These are phyloP conservation scores for Picochlorum sp. DNA, from an alignment of 139 green algal species.

Conservation along the genomic window DNA sequence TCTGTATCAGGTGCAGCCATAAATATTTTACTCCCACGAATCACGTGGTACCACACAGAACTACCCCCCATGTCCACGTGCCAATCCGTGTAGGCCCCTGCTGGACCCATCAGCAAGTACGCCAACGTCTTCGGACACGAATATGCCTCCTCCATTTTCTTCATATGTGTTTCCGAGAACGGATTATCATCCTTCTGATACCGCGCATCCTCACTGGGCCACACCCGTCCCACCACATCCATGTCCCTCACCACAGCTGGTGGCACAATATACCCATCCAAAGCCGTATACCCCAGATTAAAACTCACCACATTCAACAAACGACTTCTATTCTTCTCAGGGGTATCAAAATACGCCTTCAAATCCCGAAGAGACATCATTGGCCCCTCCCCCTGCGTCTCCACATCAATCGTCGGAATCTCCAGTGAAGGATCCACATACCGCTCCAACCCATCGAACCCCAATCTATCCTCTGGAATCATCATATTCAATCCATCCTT, in stretches of 20 bases:
- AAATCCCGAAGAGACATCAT: constrained; percentile 26
- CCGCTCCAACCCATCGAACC: too few relatives aligned
- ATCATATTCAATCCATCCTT: too few relatives aligned
- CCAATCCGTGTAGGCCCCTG: constrained; percentile 44
- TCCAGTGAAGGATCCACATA: too few relatives aligned
- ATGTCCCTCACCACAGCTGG: constrained; percentile 22
- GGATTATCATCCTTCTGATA: too few relatives aligned
- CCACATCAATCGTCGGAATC: constrained; percentile 38
- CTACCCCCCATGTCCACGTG: constrained; percentile 53
- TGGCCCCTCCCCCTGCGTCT: constrained; percentile 32
- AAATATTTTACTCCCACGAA: constrained; percentile 45
- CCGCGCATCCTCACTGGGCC: constrained; percentile 15
- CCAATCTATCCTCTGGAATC: too few relatives aligned
- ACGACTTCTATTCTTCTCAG: constrained; percentile 12
- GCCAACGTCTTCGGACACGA: constrained; percentile 34
- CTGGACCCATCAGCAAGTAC: constrained; percentile 39
- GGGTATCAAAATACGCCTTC: constrained; percentile 21
- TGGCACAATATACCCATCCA: constrained; percentile 25
- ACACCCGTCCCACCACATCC: constrained; percentile 30
- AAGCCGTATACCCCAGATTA: constrained; percentile 25
- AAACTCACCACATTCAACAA: constrained; percentile 48
- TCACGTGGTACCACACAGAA: constrained; percentile 52
- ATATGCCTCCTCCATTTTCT: constrained; percentile 3
- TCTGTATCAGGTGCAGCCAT: constrained; percentile 32
- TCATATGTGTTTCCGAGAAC: too few relatives aligned